These are phyloP conservation scores for Nicotiana obtusifolia DNA, from an alignment of 257 asterid genomes.

Conservation along the genomic window DNA sequence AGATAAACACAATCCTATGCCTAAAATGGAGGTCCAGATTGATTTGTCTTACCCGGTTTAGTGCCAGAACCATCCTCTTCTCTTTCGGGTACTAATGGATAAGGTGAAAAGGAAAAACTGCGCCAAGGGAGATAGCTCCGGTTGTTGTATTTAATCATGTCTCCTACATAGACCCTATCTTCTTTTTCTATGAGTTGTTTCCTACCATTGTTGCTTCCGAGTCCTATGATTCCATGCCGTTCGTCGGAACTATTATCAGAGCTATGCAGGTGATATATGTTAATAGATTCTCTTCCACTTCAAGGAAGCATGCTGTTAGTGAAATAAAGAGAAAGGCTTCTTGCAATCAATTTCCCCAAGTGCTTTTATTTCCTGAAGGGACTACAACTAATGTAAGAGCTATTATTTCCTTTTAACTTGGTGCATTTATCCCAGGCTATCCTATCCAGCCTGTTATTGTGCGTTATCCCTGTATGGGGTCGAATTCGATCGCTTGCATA, in stretches of 20 bases:
- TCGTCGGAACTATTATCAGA: slow-evolving; percentile 97
- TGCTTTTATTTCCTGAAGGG: too few relatives aligned
- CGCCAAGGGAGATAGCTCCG: slow-evolving; percentile 91
- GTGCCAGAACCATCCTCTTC: slow-evolving; percentile 75
- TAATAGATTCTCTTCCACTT: slow-evolving; percentile 76
- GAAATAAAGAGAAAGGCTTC: too few relatives aligned
- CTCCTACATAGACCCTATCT: slow-evolving; percentile 89
- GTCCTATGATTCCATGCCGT: slow-evolving; percentile 94
- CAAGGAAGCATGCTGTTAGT: slow-evolving; percentile 81
- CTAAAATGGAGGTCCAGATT: slow-evolving; percentile 75
- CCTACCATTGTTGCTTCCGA: slow-evolving; percentile 94
- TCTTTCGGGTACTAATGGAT: slow-evolving; percentile 99
- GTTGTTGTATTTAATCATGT: slow-evolving; percentile 90
- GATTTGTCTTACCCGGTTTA: slow-evolving; percentile 82
- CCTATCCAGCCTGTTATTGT: too few relatives aligned
- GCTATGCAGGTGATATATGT: slow-evolving; percentile 99
- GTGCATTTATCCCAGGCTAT: too few relatives aligned
- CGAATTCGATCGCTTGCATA: too few relatives aligned
- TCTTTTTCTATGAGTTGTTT: slow-evolving; percentile 86
- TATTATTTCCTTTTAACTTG: too few relatives aligned
- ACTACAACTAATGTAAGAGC: too few relatives aligned
- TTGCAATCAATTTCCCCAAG: too few relatives aligned
- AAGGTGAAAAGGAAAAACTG: slow-evolving; percentile 85
- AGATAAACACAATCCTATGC: slow-evolving; percentile 77
- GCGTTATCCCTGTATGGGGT: too few relatives aligned